Conservation (phyloP, 371 early-diverging fungal genomes). For the Cokeromyces recurvatus region DNA sequence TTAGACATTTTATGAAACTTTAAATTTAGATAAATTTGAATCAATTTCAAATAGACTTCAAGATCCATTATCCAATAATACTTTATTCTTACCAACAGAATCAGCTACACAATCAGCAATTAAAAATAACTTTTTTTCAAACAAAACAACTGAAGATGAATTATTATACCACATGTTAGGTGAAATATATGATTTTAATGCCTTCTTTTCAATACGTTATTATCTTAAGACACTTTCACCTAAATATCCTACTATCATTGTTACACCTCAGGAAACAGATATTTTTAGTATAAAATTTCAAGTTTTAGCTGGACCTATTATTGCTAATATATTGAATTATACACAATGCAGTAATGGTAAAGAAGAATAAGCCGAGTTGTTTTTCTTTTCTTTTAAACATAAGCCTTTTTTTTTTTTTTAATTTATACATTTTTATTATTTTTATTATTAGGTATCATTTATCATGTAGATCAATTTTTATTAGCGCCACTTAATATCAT, state of each 20-base stretch:
- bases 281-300: constrained; percentile 3
- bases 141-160: constrained; percentile 9
- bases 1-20: constrained; percentile 1
- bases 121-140: constrained; percentile 5
- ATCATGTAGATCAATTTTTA: constrained; percentile 19
- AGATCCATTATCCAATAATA: neutral
- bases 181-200: constrained; percentile 5
- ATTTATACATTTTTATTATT: neutral
- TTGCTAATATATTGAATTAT: constrained; percentile 12
- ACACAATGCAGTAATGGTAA: constrained; percentile 29
- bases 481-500: constrained; percentile 12
- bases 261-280: constrained; percentile 12
- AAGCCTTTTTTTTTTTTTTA: too few species aligned
- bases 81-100: constrained; percentile 14
- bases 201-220: constrained; percentile 6
- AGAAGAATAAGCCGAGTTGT: too few species aligned
- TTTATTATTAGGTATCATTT: constrained; percentile 18
- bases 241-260: constrained; percentile 13
- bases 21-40: neutral
- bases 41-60: neutral
- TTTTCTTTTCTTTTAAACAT: too few species aligned
- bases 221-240: constrained; percentile 13
- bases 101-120: constrained; percentile 7
- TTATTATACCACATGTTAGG: constrained; percentile 11
- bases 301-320: constrained; percentile 15